Evolutionary conservation across 805 yeast genomes (phyloP), one percentile per base, ranked within the genome.

Genomic region (Candida dendrica): DNA sequence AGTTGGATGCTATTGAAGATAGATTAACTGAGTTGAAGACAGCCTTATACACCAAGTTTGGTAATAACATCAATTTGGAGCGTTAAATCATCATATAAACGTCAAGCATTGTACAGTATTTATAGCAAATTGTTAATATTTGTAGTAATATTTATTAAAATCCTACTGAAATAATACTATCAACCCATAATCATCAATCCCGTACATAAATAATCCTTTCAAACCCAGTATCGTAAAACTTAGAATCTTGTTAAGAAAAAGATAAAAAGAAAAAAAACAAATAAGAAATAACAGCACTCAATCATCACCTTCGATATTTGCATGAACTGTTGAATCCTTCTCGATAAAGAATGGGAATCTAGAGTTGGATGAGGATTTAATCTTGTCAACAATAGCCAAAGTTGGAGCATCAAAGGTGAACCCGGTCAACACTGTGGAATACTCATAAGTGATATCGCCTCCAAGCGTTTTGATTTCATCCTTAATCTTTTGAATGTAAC

Each of bases 41-140:
- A 29, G 71, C 69, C n/a, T 68, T 91, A 42, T 93, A 91, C 56
- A 87, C 86, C 15, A 88, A 85, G 60, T 93, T 91, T 58, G 98
- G 98, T 20, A 77, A 76, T 52, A 80, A 87, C 44, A 93, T 91
- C 58, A 90, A 90, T 59, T 66, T 91, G 38, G 98, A 91, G 59
- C 70, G 80, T 49, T 72, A 55, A 56, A 9, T 29, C 4, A 29
- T 29, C 6, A 11, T n/a, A n/a, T 8, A 29, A n/a, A 29, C n/a
- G 10, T 13, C 9, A 13, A 11, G 4, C 15, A 8, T 13, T 29
- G 32, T 13, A 13, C 15, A 29, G 24, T 22, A n/a, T n/a, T n/a
- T n/a, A n/a, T n/a, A n/a, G n/a, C n/a, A n/a, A n/a, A n/a, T n/a
- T n/a, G n/a, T n/a, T n/a, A n/a, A n/a, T n/a, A n/a, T n/a, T 22